phyloP scores from a whole-genome alignment of 495 filamentous ascomycete species.

The Tricharina praecox region DNA sequence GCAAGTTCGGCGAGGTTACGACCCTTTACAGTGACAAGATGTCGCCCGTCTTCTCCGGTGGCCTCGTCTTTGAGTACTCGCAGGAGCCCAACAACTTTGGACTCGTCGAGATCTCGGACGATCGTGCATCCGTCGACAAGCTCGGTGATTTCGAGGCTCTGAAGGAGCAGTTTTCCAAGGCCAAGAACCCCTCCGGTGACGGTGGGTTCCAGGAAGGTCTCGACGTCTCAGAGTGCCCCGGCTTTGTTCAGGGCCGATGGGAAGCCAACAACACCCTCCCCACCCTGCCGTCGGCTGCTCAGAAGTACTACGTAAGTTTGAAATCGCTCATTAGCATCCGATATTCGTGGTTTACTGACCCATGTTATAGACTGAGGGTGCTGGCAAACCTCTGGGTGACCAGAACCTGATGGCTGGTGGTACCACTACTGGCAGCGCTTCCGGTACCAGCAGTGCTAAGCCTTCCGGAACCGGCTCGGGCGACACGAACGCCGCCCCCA shows the following conservation, averaged over 20 bases:
- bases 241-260: slow-evolving; percentile 46
- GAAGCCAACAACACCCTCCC: slow-evolving; percentile 58
- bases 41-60: slow-evolving; percentile 86
- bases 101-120: slow-evolving; percentile 43
- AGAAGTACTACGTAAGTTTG: slow-evolving; percentile 1
- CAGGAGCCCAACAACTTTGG: slow-evolving; percentile 62
- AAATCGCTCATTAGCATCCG: neutral
- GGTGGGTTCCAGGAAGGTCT: slow-evolving; percentile 61
- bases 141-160: slow-evolving; percentile 51
- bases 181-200: slow-evolving; percentile 49
- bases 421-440: neutral
- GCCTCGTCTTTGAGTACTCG: slow-evolving; percentile 89
- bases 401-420: slow-evolving; percentile 1
- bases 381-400: slow-evolving; percentile 7
- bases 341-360: no score
- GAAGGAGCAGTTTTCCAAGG: slow-evolving; percentile 43
- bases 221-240: slow-evolving; percentile 50
- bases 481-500: neutral
- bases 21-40: slow-evolving; percentile 71
- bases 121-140: slow-evolving; percentile 33
- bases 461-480: neutral
- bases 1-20: slow-evolving; percentile 62
- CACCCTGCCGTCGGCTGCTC: slow-evolving; percentile 50
- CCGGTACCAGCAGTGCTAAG: no score
- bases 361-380: neutral